These are phyloP conservation scores for Platanthera guangdongensis DNA, from an alignment of 106 monocot species.

Conservation along the genomic window DNA sequence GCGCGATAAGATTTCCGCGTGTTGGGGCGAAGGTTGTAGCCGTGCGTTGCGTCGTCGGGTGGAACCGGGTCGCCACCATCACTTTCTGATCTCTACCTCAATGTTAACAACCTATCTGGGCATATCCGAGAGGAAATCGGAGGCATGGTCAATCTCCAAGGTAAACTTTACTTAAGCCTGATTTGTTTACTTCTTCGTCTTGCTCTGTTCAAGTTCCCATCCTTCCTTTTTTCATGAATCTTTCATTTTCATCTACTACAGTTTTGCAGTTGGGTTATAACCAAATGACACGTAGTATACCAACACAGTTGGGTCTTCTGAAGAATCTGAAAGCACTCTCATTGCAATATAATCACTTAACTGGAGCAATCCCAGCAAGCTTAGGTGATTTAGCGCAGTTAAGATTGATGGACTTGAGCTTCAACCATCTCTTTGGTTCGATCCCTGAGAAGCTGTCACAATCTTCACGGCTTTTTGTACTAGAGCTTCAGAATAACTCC, in stretches of 20 bases:
- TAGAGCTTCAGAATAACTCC: conserved; percentile 70
- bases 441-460: conserved; percentile 59
- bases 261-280: conserved; percentile 87
- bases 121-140: conserved; percentile 20
- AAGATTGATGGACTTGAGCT: conserved; percentile 70
- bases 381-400: conserved; percentile 53
- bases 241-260: conserved; percentile 14
- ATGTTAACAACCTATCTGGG: conserved; percentile 71
- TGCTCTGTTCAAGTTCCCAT: background rate
- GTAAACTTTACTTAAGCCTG: background rate
- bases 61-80: too few relatives aligned
- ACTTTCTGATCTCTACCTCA: conserved; percentile 74
- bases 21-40: too few relatives aligned
- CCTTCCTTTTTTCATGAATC: background rate
- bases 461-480: conserved; percentile 28
- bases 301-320: conserved; percentile 45
- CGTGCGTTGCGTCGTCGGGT: too few relatives aligned
- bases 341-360: conserved; percentile 65
- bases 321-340: conserved; percentile 69
- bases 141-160: background rate
- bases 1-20: too few relatives aligned
- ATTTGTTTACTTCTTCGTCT: background rate
- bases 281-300: conserved; percentile 70
- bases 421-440: conserved; percentile 77
- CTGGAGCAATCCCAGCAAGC: conserved; percentile 80